These are phyloP conservation scores for Psidium guajava DNA, from an alignment of 345 rosid genomes.

Conservation along the genomic window DNA sequence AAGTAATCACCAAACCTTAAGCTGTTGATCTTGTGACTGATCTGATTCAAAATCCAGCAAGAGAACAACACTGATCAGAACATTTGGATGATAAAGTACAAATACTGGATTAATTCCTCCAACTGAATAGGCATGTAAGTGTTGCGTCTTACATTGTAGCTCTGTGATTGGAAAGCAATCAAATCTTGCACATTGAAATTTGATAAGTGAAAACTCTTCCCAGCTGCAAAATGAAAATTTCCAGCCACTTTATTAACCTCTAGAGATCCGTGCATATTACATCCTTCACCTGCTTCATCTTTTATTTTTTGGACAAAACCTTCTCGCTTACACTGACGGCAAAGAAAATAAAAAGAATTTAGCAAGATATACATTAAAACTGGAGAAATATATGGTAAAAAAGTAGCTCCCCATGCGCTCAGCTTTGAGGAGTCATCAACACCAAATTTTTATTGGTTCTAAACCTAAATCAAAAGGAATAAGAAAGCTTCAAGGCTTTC, in stretches of 20 bases:
- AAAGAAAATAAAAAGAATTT: neutral
- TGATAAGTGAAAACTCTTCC: conserved; percentile 75
- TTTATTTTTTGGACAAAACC: conserved; percentile 71
- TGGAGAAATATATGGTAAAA: neutral
- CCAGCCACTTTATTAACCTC: conserved; percentile 95
- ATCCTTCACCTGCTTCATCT: conserved; percentile 90
- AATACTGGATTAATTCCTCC: neutral
- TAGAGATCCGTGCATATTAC: conserved; percentile 69
- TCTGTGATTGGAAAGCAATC: conserved; percentile 54
- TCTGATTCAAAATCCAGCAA: conserved; percentile 18
- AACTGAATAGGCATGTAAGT: neutral
- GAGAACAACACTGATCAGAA: neutral
- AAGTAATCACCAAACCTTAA: conserved; percentile 75
- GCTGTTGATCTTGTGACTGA: conserved; percentile 68
- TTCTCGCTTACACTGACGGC: conserved; percentile 72
- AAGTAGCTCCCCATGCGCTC: neutral
- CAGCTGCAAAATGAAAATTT: conserved; percentile 73
- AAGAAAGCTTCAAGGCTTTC: neutral
- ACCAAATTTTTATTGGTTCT: neutral
- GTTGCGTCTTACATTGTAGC: conserved; percentile 50
- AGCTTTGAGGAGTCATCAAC: neutral
- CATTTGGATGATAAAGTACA: neutral
- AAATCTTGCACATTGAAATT: conserved; percentile 56
- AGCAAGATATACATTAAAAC: neutral
- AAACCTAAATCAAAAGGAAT: neutral